Evolutionary conservation across 2,329 filamentous ascomycete species (phyloP).

Genomic region (Aspergillus fumigatus): DNA sequence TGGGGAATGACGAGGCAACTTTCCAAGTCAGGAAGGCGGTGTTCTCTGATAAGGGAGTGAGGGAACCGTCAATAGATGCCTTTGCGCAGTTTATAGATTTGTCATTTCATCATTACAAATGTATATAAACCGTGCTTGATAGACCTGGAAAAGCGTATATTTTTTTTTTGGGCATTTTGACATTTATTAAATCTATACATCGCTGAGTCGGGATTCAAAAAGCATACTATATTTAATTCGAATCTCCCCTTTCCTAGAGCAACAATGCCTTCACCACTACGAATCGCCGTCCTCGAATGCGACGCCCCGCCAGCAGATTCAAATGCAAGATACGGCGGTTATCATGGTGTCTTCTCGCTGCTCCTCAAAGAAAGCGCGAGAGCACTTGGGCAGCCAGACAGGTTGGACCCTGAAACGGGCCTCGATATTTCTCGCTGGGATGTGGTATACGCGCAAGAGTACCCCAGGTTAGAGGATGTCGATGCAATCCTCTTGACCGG

Average conservation of each 20-base stretch:
- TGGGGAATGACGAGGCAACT: background rate
- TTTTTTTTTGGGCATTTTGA: background rate
- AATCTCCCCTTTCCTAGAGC: background rate
- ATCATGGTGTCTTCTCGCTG: constrained; percentile 64
- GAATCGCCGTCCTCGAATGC: constrained; percentile 83
- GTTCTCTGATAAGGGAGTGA: background rate
- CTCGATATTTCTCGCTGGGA: constrained; percentile 64
- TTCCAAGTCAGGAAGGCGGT: background rate
- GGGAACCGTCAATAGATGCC: background rate
- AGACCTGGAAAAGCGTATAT: background rate
- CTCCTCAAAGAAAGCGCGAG: constrained; percentile 55
- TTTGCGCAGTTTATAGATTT: too few species aligned
- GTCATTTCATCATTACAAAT: background rate
- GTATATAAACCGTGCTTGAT: background rate
- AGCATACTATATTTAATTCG: background rate
- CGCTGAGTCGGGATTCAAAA: background rate
- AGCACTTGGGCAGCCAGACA: constrained; percentile 34
- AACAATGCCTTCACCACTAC: constrained; percentile 49
- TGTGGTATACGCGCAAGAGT: constrained; percentile 62
- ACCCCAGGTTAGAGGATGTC: constrained; percentile 67
- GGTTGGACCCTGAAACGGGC: constrained; percentile 32
- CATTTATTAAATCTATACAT: background rate
- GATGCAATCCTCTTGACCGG: constrained; percentile 83
- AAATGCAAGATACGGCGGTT: constrained; percentile 62
- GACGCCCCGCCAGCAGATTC: constrained; percentile 69